phyloP scores from a whole-genome alignment of 176 grass and related monocot species.

The Ensete glaucum region DNA sequence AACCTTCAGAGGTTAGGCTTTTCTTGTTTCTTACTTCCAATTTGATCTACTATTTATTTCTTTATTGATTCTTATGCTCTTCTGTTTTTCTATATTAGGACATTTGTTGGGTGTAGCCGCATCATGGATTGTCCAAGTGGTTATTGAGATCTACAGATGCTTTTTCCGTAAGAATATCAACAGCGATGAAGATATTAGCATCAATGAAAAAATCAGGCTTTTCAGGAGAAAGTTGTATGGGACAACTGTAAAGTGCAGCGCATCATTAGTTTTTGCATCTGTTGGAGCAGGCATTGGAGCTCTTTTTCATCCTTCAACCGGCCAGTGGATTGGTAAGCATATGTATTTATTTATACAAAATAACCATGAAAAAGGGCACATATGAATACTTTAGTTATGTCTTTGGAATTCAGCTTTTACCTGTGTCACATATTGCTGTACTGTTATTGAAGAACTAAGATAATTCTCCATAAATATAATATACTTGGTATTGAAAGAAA shows the following conservation, averaged over 20 bases:
- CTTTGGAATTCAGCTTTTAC: too few species aligned
- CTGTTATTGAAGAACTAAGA: too few species aligned
- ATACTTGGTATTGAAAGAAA: too few species aligned
- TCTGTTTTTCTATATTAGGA: slow-evolving; percentile 33
- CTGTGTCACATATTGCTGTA: too few species aligned
- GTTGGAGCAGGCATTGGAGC: slow-evolving; percentile 72
- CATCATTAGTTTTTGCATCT: slow-evolving; percentile 90
- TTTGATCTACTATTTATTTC: not conserved
- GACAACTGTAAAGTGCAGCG: slow-evolving; percentile 68
- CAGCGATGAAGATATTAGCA: slow-evolving; percentile 32
- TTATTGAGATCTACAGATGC: slow-evolving; percentile 74
- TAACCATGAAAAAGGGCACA: not conserved
- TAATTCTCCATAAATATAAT: too few species aligned
- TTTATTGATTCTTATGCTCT: not conserved
- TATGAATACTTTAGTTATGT: too few species aligned
- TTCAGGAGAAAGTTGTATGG: slow-evolving; percentile 55
- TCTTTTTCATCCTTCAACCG: slow-evolving; percentile 66
- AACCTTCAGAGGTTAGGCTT: slow-evolving; percentile 64
- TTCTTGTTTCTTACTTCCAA: not conserved
- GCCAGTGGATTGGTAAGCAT: slow-evolving; percentile 89
- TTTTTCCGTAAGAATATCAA: slow-evolving; percentile 43
- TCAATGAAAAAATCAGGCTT: slow-evolving; percentile 43
- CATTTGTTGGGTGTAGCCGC: slow-evolving; percentile 80
- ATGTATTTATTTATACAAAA: not conserved
- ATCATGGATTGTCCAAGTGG: slow-evolving; percentile 77